Conservation (phyloP, 2,329 filamentous ascomycete species). For the Cytospora piceae region DNA sequence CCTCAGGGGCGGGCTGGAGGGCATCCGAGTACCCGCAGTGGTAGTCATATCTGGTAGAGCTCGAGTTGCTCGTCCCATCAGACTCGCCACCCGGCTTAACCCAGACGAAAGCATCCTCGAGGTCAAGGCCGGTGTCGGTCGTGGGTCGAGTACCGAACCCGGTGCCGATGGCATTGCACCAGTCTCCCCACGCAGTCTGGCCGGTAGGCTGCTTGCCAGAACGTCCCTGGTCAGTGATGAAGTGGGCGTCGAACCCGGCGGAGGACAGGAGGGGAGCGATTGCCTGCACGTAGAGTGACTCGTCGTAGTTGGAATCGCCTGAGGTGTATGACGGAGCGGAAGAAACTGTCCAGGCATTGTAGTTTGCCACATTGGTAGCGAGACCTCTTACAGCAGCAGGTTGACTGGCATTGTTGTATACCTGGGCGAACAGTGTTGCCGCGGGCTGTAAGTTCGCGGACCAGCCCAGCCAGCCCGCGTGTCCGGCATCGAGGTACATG, state of each 20-base stretch:
- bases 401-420: conserved; percentile 55
- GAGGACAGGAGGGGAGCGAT: conserved; percentile 65
- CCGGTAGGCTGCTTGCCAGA: conserved; percentile 63
- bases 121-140: conserved; percentile 60
- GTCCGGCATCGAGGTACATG: conserved; percentile 62
- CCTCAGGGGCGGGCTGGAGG: conserved; percentile 68
- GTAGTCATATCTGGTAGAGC: conserved; percentile 54
- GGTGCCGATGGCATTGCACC: conserved; percentile 68
- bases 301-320: conserved; percentile 55
- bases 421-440: conserved; percentile 49
- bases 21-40: conserved; percentile 57
- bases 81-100: conserved; percentile 69
- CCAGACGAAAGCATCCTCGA: conserved; percentile 71
- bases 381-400: conserved; percentile 57
- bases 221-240: conserved; percentile 58
- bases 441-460: conserved; percentile 55
- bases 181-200: conserved; percentile 65
- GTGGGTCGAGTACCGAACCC: conserved; percentile 69
- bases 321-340: conserved; percentile 51
- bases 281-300: conserved; percentile 61
- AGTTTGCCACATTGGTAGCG: conserved; percentile 63
- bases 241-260: conserved; percentile 49
- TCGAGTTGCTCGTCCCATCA: conserved; percentile 53
- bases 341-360: conserved; percentile 53
- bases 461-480: conserved; percentile 64